phyloP scores from a whole-genome alignment of 176 grass and related monocot genomes.

The Cocos nucifera region DNA sequence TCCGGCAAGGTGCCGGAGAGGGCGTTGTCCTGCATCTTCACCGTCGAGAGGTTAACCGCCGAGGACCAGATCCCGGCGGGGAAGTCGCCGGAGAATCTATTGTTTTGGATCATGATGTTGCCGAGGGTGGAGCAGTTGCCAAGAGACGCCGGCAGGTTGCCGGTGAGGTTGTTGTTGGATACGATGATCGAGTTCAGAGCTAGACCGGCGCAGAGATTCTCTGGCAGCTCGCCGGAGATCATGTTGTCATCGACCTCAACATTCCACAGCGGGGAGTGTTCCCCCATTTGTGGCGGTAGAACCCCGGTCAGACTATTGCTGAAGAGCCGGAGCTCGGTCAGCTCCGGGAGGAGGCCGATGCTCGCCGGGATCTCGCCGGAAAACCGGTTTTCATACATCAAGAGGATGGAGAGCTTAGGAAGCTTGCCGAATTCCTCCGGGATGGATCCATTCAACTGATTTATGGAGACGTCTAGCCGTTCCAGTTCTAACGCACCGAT shows the following conservation, averaged over 20 bases:
- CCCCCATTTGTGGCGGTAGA: slow-evolving; percentile 56
- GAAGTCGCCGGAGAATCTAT: slow-evolving; percentile 50
- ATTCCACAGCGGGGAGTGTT: slow-evolving; percentile 20
- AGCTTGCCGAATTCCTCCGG: slow-evolving; percentile 46
- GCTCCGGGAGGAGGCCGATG: slow-evolving; percentile 39
- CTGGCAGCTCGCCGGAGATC: slow-evolving; percentile 44
- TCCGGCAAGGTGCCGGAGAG: slow-evolving; percentile 44
- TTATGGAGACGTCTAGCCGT: slow-evolving; percentile 22
- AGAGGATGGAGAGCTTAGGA: slow-evolving; percentile 11
- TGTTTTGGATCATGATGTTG: slow-evolving; percentile 13
- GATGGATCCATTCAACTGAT: slow-evolving; percentile 46
- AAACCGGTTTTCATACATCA: slow-evolving; percentile 35
- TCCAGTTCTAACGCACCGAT: slow-evolving; percentile 28
- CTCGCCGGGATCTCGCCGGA: slow-evolving; percentile 61
- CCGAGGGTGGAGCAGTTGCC: slow-evolving; percentile 31
- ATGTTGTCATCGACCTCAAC: slow-evolving; percentile 28
- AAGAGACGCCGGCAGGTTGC: slow-evolving; percentile 48
- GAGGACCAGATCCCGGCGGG: slow-evolving; percentile 34
- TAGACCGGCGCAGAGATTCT: slow-evolving; percentile 32
- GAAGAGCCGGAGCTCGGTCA: slow-evolving; percentile 10
- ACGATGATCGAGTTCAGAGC: slow-evolving; percentile 12
- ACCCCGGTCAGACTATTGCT: slow-evolving; percentile 40
- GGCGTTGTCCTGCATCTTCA: slow-evolving; percentile 27
- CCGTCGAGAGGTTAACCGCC: slow-evolving; percentile 5
- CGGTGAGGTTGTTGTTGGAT: slow-evolving; percentile 33